Conservation (phyloP, 192 early-diverging fungal genomes). For the Phlyctochytrium bullatum region DNA sequence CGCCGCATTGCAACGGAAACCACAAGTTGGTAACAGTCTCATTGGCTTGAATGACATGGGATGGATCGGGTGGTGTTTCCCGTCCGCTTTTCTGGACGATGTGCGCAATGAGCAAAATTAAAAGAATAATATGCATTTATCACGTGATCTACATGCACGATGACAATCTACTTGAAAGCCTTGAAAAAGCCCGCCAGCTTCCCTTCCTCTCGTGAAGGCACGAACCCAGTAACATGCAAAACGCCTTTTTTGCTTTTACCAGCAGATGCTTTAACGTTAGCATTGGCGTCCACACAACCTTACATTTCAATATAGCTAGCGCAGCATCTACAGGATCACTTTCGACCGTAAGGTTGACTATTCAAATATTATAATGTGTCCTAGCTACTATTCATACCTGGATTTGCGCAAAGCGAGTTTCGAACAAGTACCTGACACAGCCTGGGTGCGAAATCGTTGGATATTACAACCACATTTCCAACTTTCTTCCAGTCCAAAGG, state of each 20-base stretch:
- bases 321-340: constrained; percentile 52
- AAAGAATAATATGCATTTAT: no score
- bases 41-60: no score
- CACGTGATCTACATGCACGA: no score
- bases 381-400: constrained; percentile 13
- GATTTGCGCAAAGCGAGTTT: constrained; percentile 34
- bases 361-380: constrained; percentile 17
- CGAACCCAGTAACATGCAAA: constrained; percentile 40
- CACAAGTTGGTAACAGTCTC: background rate
- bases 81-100: no score
- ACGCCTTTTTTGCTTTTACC: constrained; percentile 28
- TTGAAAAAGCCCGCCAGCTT: constrained; percentile 44
- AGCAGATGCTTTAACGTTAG: constrained; percentile 24
- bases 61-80: no score
- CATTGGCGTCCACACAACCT: constrained; percentile 7
- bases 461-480: constrained; percentile 43
- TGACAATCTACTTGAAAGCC: constrained; percentile 18
- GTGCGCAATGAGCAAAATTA: no score
- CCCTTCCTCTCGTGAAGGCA: constrained; percentile 43
- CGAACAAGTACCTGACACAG: constrained; percentile 50
- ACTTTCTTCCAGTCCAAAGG: constrained; percentile 37
- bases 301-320: constrained; percentile 46
- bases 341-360: constrained; percentile 35
- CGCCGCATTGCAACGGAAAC: background rate
- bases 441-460: constrained; percentile 39